Evolutionary conservation across 805 yeast genomes (phyloP), one percentile per base, ranked within the genome.

Genomic region (Ogataea naganishii): DNA sequence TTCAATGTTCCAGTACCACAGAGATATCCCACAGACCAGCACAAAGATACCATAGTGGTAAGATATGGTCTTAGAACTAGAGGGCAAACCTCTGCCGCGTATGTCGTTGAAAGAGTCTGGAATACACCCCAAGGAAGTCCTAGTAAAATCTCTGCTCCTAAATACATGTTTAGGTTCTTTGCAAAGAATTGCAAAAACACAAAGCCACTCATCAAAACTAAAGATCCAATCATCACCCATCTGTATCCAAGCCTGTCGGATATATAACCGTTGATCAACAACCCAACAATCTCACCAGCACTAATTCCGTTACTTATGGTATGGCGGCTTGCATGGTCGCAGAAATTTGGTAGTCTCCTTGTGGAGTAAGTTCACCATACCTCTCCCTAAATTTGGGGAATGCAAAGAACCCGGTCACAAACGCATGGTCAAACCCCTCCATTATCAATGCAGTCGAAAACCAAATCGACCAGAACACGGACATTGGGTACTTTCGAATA

Each of bases 61-160:
- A 72, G 51, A 39, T 65, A 66, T 27, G 60, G 56, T 36, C 80
- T 58, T 33, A 74, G 53, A 8, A 62, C 62, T 10, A 67, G 42
- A 0, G 79, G 79, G 36, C 72, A 60, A 20, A 71, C 70, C 41
- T 73, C 80, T 11, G 74, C 58, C n/a, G 78, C 72, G 43, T 73
- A 73, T 3, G 72, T 51, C 7, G 70, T 66, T 3, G 72, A 56
- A 40, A 73, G 46, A 18, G 71, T 60, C 34, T 64, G 71, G 43
- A 70, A 70, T 11, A 60, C 58, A 30, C 80, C 80, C 73, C 75
- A 72, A 7, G 66, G 60, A 20, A 72, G 35, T 37, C 72, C 73
- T 18, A 62, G 48, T 8, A 66, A 43, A 14, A 64, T 42, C 36
- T 66, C 66, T 28, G 71, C 70, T 9, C 53, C 57, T 18, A 60